Conservation (phyloP, 176 grass and related monocot species). For the Ampelocalamus luodianensis region DNA sequence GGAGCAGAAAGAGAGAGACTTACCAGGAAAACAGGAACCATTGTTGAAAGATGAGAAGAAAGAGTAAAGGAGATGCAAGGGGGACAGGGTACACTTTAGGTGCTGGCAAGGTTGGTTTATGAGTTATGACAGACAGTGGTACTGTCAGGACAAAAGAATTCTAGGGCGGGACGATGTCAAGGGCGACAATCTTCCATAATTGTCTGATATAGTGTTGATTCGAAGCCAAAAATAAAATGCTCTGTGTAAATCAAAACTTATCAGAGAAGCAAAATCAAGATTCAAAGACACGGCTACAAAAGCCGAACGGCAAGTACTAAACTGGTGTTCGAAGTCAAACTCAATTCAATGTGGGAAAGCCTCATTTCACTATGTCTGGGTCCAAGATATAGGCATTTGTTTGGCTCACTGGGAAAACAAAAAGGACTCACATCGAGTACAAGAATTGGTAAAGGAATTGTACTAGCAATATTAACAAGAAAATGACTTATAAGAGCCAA, state of each 20-base stretch:
- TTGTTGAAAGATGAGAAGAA: not conserved
- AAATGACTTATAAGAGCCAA: not conserved
- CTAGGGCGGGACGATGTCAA: not conserved
- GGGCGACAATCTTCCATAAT: slow-evolving; percentile 25
- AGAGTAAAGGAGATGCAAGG: slow-evolving; percentile 12
- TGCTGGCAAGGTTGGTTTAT: slow-evolving; percentile 12
- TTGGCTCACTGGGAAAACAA: not conserved
- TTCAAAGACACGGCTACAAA: slow-evolving; percentile 27
- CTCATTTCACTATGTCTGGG: not conserved
- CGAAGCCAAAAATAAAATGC: slow-evolving; percentile 12
- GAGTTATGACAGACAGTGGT: slow-evolving; percentile 21
- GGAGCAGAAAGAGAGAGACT: not conserved
- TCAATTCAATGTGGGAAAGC: slow-evolving; percentile 11
- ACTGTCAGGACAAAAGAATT: not conserved
- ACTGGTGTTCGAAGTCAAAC: slow-evolving; percentile 3
- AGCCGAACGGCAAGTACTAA: slow-evolving; percentile 18
- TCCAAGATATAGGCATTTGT: not conserved
- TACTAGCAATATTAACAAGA: slow-evolving; percentile 17
- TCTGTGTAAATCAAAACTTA: slow-evolving; percentile 32
- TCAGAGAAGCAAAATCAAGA: slow-evolving; percentile 40
- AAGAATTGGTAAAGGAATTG: slow-evolving; percentile 2
- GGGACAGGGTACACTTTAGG: not conserved
- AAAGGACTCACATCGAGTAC: not conserved
- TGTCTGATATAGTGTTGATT: slow-evolving; percentile 25
- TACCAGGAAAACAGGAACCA: not conserved